Base-by-base conservation (phyloP, 2,329 filamentous ascomycete genomes). In the Cadophora gregata region DNA sequence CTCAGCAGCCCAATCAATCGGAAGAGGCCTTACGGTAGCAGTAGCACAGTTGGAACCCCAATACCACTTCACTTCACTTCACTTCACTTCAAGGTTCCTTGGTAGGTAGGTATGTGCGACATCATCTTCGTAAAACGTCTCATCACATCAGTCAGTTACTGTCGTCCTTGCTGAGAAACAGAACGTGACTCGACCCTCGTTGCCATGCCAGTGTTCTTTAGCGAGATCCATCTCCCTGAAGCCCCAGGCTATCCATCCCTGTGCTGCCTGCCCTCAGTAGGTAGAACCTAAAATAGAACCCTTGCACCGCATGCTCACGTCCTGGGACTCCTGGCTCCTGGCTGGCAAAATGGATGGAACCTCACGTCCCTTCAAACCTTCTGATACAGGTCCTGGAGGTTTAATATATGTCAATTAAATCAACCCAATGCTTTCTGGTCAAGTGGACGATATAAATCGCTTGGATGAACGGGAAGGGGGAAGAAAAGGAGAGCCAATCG, bases 281-380 rank as follows among this genome's bases (percentile, higher is more conserved):
- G 7, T 21, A 7, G 29, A 16, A 21, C 31, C 53, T 58, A 58
- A 38, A 58, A 58, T 58, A 58, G 53, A 58, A 58, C 31, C 53
- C 53, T 31, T 58, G 31, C 31, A 19, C 31, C 27, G 3, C 14
- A 8, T 36, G 9, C 33, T 36, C 33, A 4, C 33, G 33, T 14
- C 33, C 33, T 36, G 33, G 33, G n/a, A n/a, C 33, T 36, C 33
- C 33, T 36, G 33, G 38, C 38, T 45, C 38, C 38, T 36, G 33
- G 38, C 38, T 47, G 19, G 42, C 42, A 45, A 47, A 47, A 21
- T n/a, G n/a, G n/a, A 21, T n/a, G 42, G 42, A 47, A 21, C 42
- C 19, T 47, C 42, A 25, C 31, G 31, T 38, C 31, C 31, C n/a
- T 58, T 58, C 53, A 58, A 58, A 38, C 53, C 53, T 38, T 38